Percentiles rank a stretch among this genome's conserved stretches.
These are phyloP conservation scores for Diaporthe sp. DNA, from an alignment of 2,329 filamentous ascomycete genomes.

Conservation along the genomic window DNA sequence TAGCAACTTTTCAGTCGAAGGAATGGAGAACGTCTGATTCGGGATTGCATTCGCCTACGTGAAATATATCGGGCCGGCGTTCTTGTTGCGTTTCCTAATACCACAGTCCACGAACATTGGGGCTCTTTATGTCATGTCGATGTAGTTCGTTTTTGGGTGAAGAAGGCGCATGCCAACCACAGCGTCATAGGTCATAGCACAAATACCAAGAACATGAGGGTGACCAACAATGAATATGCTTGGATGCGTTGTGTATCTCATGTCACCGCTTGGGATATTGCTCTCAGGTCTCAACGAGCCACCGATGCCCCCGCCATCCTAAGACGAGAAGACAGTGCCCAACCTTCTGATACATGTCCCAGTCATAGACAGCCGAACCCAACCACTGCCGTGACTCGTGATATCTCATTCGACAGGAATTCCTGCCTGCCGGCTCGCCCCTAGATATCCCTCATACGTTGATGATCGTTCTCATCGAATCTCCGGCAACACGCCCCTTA, in stretches of 20 bases:
- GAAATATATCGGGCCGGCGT: slow-evolving; percentile 40
- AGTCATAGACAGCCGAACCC: neutral
- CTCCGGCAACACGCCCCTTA: slow-evolving; percentile 56
- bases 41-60: slow-evolving; percentile 38
- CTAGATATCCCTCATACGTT: neutral
- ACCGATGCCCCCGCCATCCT: neutral
- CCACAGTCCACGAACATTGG: slow-evolving; percentile 1
- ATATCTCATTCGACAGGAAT: neutral
- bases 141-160: slow-evolving; percentile 23
- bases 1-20: slow-evolving; percentile 15
- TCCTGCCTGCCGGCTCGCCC: neutral
- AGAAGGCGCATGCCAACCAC: slow-evolving; percentile 7
- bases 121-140: slow-evolving; percentile 19
- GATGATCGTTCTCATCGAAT: neutral
- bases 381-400: neutral
- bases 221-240: neutral
- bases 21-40: slow-evolving; percentile 29
- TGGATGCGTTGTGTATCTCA: neutral
- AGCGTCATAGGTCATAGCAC: neutral
- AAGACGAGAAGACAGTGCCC: neutral
- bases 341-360: neutral
- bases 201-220: neutral
- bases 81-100: slow-evolving; percentile 37
- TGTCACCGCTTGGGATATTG: neutral
- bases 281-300: neutral